A percentile compares a stretch with the other conserved stretches of the same genome.
phyloP scores from a whole-genome alignment of 2,329 filamentous ascomycete genomes.

The Ophiostoma himal-ulmi region DNA sequence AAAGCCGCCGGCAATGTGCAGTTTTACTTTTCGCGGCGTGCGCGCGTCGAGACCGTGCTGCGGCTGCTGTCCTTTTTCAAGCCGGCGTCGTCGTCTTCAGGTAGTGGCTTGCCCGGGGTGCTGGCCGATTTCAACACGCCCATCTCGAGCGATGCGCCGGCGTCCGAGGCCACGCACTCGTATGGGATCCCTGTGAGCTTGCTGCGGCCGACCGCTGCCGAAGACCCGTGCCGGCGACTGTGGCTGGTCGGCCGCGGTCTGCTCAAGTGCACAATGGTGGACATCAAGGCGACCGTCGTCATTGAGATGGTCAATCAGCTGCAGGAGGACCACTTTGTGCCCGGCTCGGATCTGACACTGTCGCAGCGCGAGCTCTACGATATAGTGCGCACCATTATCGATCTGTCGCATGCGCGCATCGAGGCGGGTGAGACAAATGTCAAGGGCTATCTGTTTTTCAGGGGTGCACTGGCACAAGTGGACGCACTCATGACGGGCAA shows the following conservation, averaged over 20 bases:
- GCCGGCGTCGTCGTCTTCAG: background rate
- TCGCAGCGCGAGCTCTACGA: slow-evolving; percentile 27
- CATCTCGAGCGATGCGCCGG: background rate
- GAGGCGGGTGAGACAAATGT: slow-evolving; percentile 27
- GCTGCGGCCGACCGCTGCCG: background rate
- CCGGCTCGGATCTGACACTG: slow-evolving; percentile 23
- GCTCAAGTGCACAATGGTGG: slow-evolving; percentile 27
- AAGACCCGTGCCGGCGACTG: slow-evolving; percentile 21
- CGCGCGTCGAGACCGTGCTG: slow-evolving; percentile 25
- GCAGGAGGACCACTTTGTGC: slow-evolving; percentile 23
- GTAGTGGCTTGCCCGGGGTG: background rate
- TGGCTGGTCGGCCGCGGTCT: slow-evolving; percentile 25
- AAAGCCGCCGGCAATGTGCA: slow-evolving; percentile 23
- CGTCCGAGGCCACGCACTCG: background rate
- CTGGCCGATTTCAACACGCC: slow-evolving; percentile 17
- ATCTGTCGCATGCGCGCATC: slow-evolving; percentile 22
- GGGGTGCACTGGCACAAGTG: slow-evolving; percentile 24
- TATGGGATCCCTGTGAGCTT: background rate
- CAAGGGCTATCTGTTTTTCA: slow-evolving; percentile 25
- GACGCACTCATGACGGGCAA: slow-evolving; percentile 23
- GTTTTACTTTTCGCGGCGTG: slow-evolving; percentile 27
- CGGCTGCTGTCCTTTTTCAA: slow-evolving; percentile 22
- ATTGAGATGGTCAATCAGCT: slow-evolving; percentile 26
- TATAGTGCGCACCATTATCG: slow-evolving; percentile 9
- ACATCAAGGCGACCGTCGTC: slow-evolving; percentile 22